Conservation (phyloP, 2,329 filamentous ascomycete species). For the Plectosphaerella cucumerina region DNA sequence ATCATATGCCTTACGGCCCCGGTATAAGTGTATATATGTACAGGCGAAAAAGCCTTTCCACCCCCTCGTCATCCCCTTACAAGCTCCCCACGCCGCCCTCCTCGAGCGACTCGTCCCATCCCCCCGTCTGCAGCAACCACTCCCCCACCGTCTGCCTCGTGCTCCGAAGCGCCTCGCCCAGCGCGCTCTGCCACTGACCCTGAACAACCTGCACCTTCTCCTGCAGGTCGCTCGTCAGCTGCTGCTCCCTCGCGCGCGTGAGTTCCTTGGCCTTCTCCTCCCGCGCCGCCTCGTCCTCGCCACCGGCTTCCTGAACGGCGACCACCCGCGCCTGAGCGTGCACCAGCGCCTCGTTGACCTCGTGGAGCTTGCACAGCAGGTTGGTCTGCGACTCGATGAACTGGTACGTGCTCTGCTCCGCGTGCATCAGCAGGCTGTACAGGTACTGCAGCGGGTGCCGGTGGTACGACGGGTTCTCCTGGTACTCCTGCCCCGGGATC, state of each 20-base stretch:
- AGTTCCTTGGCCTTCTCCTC: constrained; percentile 35
- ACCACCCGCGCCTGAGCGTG: constrained; percentile 61
- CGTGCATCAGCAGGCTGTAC: constrained; percentile 77
- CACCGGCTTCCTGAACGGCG: constrained; percentile 23
- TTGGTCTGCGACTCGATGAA: constrained; percentile 96
- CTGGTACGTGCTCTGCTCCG: constrained; percentile 90
- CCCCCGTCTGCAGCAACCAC: constrained; percentile 72
- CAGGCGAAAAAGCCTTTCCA: too few species aligned
- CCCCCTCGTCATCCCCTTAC: too few species aligned
- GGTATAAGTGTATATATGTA: too few species aligned
- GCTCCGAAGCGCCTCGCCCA: constrained; percentile 71
- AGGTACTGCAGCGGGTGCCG: constrained; percentile 86
- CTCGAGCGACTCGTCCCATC: constrained; percentile 78
- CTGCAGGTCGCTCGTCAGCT: constrained; percentile 81
- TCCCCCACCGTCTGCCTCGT: constrained; percentile 71
- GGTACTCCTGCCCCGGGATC: constrained; percentile 74
- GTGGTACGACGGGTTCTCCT: constrained; percentile 80
- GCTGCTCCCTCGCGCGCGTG: constrained; percentile 49
- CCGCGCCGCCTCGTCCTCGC: constrained; percentile 23
- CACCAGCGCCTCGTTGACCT: constrained; percentile 78
- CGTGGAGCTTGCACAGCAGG: constrained; percentile 81
- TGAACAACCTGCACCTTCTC: constrained; percentile 90
- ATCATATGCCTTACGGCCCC: too few species aligned
- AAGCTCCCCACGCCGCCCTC: constrained; percentile 47
- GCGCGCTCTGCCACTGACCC: constrained; percentile 81